These are phyloP conservation scores for Sonneratia caseolaris DNA, from an alignment of 345 rosid genomes.

Conservation along the genomic window DNA sequence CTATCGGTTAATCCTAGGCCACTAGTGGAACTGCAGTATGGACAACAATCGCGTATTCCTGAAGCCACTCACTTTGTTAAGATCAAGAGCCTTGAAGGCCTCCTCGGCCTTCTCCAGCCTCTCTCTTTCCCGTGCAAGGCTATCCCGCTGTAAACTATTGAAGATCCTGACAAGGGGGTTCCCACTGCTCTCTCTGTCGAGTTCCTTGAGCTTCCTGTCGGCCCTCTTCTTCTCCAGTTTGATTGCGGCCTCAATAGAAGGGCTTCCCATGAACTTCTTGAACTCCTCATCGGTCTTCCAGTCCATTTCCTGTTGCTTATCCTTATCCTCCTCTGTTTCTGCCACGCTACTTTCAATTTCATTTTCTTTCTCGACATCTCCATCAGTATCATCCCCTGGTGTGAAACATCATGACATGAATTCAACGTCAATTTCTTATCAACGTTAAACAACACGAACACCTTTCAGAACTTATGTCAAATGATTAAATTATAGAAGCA, in stretches of 20 bases:
- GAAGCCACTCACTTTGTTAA: slow-evolving; percentile 53
- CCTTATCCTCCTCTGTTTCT: slow-evolving; percentile 25
- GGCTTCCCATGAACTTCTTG: slow-evolving; percentile 92
- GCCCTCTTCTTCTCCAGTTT: slow-evolving; percentile 96
- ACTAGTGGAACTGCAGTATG: neutral
- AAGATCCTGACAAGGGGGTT: slow-evolving; percentile 48
- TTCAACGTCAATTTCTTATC: neutral
- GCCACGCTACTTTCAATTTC: slow-evolving; percentile 12
- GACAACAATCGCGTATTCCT: neutral
- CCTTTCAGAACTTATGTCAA: neutral
- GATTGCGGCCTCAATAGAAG: slow-evolving; percentile 88
- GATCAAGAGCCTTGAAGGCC: slow-evolving; percentile 83
- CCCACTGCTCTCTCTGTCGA: slow-evolving; percentile 44
- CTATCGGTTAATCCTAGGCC: neutral
- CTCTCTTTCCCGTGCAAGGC: slow-evolving; percentile 60
- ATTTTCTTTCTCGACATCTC: slow-evolving; percentile 8
- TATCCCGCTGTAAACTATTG: slow-evolving; percentile 49
- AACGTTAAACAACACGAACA: neutral
- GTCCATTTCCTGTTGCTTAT: slow-evolving; percentile 66
- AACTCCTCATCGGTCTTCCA: slow-evolving; percentile 94
- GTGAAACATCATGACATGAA: neutral
- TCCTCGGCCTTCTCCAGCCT: slow-evolving; percentile 79
- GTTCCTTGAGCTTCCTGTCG: slow-evolving; percentile 78
- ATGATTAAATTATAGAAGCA: neutral
- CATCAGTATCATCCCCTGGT: slow-evolving; percentile 3